Evolutionary conservation across 805 yeast species (phyloP).

Genomic region (Saccharomycopsis vini): DNA sequence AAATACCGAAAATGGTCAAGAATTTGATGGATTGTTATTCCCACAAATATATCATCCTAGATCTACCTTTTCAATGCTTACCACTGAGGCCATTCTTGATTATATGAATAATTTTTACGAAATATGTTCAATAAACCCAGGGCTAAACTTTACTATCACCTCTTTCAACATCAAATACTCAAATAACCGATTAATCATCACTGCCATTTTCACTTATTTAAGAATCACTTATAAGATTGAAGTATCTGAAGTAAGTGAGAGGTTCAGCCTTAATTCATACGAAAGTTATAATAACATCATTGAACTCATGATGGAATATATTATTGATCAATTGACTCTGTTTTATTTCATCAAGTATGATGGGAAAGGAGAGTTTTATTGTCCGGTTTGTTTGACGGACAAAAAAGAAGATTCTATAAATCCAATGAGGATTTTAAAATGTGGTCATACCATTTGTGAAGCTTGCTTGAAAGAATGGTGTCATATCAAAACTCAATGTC

Average conservation of each 20-base stretch:
- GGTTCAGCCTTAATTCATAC: neutral
- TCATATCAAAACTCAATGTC: constrained; percentile 7
- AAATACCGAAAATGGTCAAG: neutral
- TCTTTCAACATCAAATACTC: neutral
- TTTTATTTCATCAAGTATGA: neutral
- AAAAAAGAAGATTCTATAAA: neutral
- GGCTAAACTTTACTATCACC: neutral
- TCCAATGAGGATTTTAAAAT: constrained; percentile 5
- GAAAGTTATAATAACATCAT: constrained; percentile 9
- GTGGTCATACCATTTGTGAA: constrained; percentile 13
- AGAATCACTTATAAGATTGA: constrained; percentile 7
- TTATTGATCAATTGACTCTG: constrained; percentile 3
- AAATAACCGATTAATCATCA: neutral
- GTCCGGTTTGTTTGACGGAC: constrained; percentile 12
- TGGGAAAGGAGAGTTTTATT: constrained; percentile 4
- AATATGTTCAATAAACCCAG: neutral
- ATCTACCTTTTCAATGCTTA: neutral
- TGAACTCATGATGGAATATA: constrained; percentile 1
- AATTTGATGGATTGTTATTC: neutral
- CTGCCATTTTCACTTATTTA: constrained; percentile 2
- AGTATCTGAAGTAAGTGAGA: neutral
- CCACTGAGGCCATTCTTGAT: neutral
- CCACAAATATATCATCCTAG: neutral
- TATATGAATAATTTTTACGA: neutral
- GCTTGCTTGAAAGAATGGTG: constrained; percentile 9